Percentiles rank a stretch among this genome's conserved stretches.
Evolutionary conservation across 495 filamentous ascomycete genomes (phyloP).

Genomic region (Talaromyces stipitatus): DNA sequence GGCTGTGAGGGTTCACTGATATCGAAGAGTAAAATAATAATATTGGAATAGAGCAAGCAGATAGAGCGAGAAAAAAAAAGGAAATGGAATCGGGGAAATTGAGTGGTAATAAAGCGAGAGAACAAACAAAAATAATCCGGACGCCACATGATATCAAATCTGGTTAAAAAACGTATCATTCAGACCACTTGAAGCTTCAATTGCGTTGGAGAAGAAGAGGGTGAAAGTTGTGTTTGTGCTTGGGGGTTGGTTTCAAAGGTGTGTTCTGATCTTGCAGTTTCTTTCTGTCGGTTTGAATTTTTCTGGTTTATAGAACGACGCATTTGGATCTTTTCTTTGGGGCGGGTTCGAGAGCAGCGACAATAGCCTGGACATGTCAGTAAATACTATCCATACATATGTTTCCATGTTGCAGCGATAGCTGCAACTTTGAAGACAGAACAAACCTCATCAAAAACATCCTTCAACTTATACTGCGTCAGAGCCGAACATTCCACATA

Average conservation of each 20-base stretch:
- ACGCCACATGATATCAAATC: conserved; percentile 6
- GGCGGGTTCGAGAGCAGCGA: conserved; percentile 82
- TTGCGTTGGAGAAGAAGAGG: neutral
- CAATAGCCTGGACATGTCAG: conserved; percentile 60
- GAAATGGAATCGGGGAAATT: conserved; percentile 11
- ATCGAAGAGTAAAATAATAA: neutral
- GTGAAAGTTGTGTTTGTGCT: neutral
- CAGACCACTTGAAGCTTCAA: conserved; percentile 9
- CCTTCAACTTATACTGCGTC: conserved; percentile 97
- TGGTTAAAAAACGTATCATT: conserved; percentile 13
- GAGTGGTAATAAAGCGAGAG: conserved; percentile 9
- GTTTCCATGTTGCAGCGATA: neutral
- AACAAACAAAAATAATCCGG: conserved; percentile 6
- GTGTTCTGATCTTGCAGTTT: neutral
- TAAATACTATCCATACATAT: neutral
- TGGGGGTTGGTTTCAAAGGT: neutral
- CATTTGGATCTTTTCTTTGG: conserved; percentile 56
- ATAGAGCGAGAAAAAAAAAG: no score
- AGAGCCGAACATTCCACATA: conserved; percentile 97
- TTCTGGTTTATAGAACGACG: conserved; percentile 26
- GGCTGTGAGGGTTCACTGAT: neutral
- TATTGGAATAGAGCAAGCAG: neutral
- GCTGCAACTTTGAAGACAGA: conserved; percentile 1
- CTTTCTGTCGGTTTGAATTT: neutral
- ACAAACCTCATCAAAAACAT: conserved; percentile 96